Percentiles rank a stretch among this genome's conserved stretches.
Evolutionary conservation across 108 stramenopile genomes (phyloP).

Genomic region (Cyclotella kingstonii): DNA sequence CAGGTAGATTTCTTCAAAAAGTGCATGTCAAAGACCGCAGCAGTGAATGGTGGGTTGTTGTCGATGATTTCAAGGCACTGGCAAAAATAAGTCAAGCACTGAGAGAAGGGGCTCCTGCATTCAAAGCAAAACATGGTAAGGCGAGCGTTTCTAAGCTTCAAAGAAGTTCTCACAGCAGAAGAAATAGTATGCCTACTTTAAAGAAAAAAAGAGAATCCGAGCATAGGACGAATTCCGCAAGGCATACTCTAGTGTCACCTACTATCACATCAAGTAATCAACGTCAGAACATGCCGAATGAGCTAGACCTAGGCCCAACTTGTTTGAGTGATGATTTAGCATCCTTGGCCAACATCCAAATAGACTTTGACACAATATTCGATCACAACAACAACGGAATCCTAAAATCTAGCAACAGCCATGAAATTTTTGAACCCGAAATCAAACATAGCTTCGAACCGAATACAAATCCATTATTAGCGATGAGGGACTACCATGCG

Average conservation of each 20-base stretch:
- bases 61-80: constrained; percentile 65
- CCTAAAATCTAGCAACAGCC: too few species aligned
- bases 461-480: constrained; percentile 18
- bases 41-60: constrained; percentile 78
- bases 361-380: too few species aligned
- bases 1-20: constrained; percentile 73
- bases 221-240: background rate
- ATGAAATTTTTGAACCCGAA: background rate
- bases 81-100: constrained; percentile 82
- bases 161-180: background rate
- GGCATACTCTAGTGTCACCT: background rate
- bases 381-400: too few species aligned
- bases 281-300: background rate
- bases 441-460: constrained; percentile 6
- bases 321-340: too few species aligned
- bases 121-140: constrained; percentile 51
- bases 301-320: too few species aligned
- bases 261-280: background rate
- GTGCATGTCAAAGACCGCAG: too few species aligned
- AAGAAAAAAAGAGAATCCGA: background rate
- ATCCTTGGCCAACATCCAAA: too few species aligned
- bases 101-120: constrained; percentile 81
- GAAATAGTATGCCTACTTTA: background rate
- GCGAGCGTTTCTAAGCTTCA: background rate
- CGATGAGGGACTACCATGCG: constrained; percentile 20